These are phyloP conservation scores for Sporobolomyces phaffii DNA, from an alignment of 768 basidiomycete species.

Conservation along the genomic window DNA sequence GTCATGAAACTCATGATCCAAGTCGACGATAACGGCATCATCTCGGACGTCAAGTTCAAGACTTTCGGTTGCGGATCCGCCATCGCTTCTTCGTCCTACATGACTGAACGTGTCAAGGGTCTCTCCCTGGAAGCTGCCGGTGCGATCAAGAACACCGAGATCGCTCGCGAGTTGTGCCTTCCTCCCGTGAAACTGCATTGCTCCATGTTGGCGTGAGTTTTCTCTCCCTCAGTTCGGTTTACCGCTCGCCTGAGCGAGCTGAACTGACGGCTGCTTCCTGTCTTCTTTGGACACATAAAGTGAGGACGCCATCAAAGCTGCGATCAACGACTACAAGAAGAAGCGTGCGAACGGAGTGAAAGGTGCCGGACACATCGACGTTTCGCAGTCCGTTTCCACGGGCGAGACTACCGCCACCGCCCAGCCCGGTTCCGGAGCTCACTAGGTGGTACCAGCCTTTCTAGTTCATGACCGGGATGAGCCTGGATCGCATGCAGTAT, in stretches of 20 bases:
- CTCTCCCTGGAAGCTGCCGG: conserved; percentile 88
- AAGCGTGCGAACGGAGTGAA: conserved; percentile 53
- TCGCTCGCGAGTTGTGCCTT: conserved; percentile 68
- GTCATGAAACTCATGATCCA: conserved; percentile 99
- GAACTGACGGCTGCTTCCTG: too few species aligned
- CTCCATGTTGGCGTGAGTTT: conserved; percentile 36
- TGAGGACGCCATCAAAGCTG: conserved; percentile 96
- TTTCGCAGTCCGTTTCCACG: conserved; percentile 30
- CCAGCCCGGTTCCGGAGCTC: conserved; percentile 13
- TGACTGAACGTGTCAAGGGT: conserved; percentile 97
- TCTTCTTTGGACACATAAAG: too few species aligned
- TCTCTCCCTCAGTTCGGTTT: neutral
- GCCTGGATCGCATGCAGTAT: neutral
- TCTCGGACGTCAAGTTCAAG: conserved; percentile 98
- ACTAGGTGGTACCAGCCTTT: neutral
- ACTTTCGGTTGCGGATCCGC: conserved; percentile 98
- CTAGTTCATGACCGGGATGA: too few species aligned
- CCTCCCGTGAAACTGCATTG: conserved; percentile 42
- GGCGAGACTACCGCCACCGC: conserved; percentile 29
- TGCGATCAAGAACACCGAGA: conserved; percentile 97
- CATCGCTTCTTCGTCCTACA: conserved; percentile 94
- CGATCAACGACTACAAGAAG: conserved; percentile 93
- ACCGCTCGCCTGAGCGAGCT: neutral
- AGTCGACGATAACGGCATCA: conserved; percentile 88
- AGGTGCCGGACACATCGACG: conserved; percentile 63